phyloP scores from a whole-genome alignment of 192 early-diverging fungal genomes.

The Diversispora eburnea region DNA sequence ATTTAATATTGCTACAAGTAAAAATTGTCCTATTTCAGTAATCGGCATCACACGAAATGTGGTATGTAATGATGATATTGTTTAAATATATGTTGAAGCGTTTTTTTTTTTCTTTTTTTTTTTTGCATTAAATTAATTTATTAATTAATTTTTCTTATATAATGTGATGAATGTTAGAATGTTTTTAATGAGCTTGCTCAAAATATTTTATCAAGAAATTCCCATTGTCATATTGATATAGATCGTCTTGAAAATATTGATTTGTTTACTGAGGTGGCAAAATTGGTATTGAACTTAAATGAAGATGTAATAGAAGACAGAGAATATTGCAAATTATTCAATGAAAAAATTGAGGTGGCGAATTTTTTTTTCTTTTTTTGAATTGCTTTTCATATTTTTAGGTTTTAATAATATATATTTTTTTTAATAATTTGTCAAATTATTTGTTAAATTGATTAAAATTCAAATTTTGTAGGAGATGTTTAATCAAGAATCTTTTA shows the following conservation, averaged over 20 bases:
- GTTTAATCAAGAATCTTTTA: conserved; percentile 6
- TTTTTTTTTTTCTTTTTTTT: too few species aligned
- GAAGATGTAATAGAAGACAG: conserved; percentile 13
- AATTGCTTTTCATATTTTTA: too few species aligned
- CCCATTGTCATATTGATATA: conserved; percentile 76
- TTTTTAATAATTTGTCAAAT: neutral
- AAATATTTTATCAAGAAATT: conserved; percentile 92
- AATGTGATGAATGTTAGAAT: conserved; percentile 48
- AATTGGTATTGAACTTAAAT: conserved; percentile 41
- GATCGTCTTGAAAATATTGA: conserved; percentile 55
- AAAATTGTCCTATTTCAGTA: conserved; percentile 80
- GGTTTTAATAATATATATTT: neutral
- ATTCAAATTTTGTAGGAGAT: neutral
- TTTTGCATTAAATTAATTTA: neutral
- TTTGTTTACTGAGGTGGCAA: conserved; percentile 57
- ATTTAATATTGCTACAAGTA: conserved; percentile 85
- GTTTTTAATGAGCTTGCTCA: conserved; percentile 85
- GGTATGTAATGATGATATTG: conserved; percentile 30
- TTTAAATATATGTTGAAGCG: too few species aligned
- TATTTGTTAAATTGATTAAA: too few species aligned
- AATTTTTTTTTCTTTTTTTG: neutral
- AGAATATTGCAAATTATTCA: conserved; percentile 44
- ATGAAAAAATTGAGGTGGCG: conserved; percentile 44
- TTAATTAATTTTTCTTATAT: neutral
- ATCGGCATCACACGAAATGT: conserved; percentile 79